These are phyloP conservation scores for Teratosphaeria destructans DNA, from an alignment of 2,329 filamentous ascomycete genomes.

Conservation along the genomic window DNA sequence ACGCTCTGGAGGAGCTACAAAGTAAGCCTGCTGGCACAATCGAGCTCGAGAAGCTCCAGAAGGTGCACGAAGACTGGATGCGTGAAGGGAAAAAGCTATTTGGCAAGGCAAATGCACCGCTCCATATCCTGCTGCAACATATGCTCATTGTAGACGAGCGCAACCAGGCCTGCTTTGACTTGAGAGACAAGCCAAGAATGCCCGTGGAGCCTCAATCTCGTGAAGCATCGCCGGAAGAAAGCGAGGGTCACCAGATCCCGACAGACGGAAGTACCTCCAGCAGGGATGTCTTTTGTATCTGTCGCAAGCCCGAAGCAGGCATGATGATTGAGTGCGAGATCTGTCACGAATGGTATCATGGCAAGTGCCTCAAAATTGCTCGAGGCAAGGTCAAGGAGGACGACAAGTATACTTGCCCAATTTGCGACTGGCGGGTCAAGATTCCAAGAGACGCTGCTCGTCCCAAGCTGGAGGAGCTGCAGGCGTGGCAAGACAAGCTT, in stretches of 20 bases:
- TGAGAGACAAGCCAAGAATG: constrained; percentile 74
- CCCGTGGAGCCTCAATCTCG: constrained; percentile 88
- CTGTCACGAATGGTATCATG: constrained; percentile 98
- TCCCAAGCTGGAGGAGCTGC: constrained; percentile 84
- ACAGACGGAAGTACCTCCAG: constrained; percentile 37
- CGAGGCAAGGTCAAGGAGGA: constrained; percentile 96
- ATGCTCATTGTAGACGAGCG: constrained; percentile 88
- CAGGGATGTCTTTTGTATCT: constrained; percentile 93
- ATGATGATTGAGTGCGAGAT: constrained; percentile 99
- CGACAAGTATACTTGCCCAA: constrained; percentile 95
- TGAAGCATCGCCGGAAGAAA: constrained; percentile 53
- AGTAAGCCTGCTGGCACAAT: constrained; percentile 85
- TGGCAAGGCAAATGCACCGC: constrained; percentile 90
- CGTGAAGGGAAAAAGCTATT: constrained; percentile 94
- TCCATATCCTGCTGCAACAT: constrained; percentile 90
- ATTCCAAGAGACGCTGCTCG: constrained; percentile 93
- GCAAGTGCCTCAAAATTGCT: constrained; percentile 95
- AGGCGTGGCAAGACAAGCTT: constrained; percentile 76
- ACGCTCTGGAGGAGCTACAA: constrained; percentile 76
- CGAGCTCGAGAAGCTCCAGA: constrained; percentile 88
- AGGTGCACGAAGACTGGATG: constrained; percentile 98
- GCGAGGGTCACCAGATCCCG: constrained; percentile 26
- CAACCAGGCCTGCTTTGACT: constrained; percentile 85
- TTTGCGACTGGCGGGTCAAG: constrained; percentile 94
- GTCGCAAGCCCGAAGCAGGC: constrained; percentile 80